Base-by-base conservation (phyloP, 495 filamentous ascomycete genomes). In the Xylaria venustula region DNA sequence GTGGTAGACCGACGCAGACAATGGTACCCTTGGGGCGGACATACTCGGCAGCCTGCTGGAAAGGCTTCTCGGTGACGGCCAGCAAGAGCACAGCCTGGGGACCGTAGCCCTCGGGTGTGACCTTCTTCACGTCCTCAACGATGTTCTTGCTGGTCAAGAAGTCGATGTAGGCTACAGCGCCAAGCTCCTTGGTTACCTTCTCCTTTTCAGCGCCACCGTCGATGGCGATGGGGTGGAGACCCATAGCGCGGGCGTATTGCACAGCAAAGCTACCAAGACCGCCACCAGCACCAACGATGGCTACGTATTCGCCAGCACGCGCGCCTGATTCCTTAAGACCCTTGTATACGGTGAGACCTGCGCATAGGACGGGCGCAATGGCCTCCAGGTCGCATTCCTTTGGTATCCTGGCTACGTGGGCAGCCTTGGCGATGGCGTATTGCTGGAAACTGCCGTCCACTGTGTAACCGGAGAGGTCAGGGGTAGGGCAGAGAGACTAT, bases 361-460 rank as follows among this genome's bases (percentile, higher is more conserved):
- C 92, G 70, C 90, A 94, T 12, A 96, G 83, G 47, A 95, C 85
- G 22, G 92, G 92, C 2, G 92, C 84, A 28, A 92, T 80, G 17
- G 83, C 90, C 66, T 92, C 92, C 22, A 96, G 86, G 48, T 85
- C 77, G 47, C 88, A 77, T 3, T 87, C 81, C 67, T 93, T 88
- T 41, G 89, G 90, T 55, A 97, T 86, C 48, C 86, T 85, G 15
- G 90, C 89, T 5, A 92, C 85, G 71, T 95, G 88, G 15, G 86
- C 83, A 2, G 91, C 91, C 73, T 96, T 95, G 54, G 83, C 93
- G 67, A 96, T 86, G 73, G 83, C 83, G 76, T 96, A 96, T 77
- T 97, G 87, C 77, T 96, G 92, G 84, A 97, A 97, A 52, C 85
- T 85, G 50, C 93, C 93, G 73, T 96, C 90, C 55, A 96, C 91